Evolutionary conservation across 352 stramenopile genomes (phyloP), one percentile per base, ranked within the genome.

Genomic region (Pythium pyrilobum): DNA sequence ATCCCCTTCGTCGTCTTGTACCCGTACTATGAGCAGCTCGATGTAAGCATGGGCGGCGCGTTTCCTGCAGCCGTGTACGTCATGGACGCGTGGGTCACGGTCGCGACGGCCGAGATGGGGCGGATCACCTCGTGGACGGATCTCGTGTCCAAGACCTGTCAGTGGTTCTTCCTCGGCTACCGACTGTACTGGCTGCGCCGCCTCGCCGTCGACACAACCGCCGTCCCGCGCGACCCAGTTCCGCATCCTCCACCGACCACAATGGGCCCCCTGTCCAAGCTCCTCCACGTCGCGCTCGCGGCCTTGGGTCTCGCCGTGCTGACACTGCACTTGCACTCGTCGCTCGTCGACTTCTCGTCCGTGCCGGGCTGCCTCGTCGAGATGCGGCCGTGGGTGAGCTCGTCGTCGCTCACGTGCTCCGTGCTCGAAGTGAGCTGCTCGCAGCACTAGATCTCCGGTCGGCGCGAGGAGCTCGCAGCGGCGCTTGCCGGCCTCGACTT

Each of bases 111-210:
- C 1, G 53, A 60, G 27, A 28, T 40, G 3, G 16, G 52, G 2
- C 55, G 56, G 21, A 24, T 62, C 4, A 44, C 46, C 2, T 67
- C 59, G 36, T 48, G 18, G 37, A 28, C 42, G 16, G 59, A 67
- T 18, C 32, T 62, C 10, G 38, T 57, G 0, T 49, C 47, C 37
- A 62, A 60, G 49, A 21, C 27, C 15, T 20, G 32, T 20, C 52
- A 49, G 16, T 39, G 41, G 41, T 51, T 51, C 32, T 50, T 51
- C 39, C n/a, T 51, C 3, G 25, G 27, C 41, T 59, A 59, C 15
- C 34, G 52, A 1, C 41, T 59, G 4, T 16, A 29, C 2, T 5
- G 18, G 7, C 5, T 52, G 11, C 45, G 45, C 24, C n/a, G 8
- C 2, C 18, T 41, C n/a, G n/a, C n/a, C n/a, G n/a, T n/a, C n/a